Base-by-base conservation (phyloP, 2,329 filamentous ascomycete genomes). In the Talaromyces pinophilus region DNA sequence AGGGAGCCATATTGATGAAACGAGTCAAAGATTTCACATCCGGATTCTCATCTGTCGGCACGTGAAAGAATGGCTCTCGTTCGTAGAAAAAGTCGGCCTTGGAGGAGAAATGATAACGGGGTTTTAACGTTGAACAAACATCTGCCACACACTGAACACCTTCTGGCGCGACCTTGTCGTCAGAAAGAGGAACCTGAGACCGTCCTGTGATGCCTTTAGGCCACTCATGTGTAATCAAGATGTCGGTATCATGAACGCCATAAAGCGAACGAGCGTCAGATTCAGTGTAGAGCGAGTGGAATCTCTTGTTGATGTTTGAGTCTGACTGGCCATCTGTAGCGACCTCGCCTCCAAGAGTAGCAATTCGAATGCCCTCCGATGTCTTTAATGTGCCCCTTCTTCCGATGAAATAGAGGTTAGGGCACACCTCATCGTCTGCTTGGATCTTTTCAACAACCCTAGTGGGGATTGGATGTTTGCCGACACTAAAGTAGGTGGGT, bases 401-500 rank as follows among this genome's bases (percentile, higher is more conserved):
- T 66, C 92, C 93, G 0, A 99, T 86, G 73, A 90, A 96, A 78
- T 92, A 92, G 11, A 99, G 86, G 75, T 99, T 98, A n/a, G 90
- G 85, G 76, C 93, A 97, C 19, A 99, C 85, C 72, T 90, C 87
- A 69, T 85, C 89, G 69, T 90, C 87, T 40, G 86, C 85, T 74
- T 92, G 86, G 62, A 98, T 85, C 75, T 88, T 93, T 73, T 91
- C 86, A 22, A 90, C 82, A 25, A 97, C 86, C 35, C 82, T 80
- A 2, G 83, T 78, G 0, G 95, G 95, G 5, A 99, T 83, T n/a
- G 89, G 81, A 57, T 84, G 84, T 44, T 83, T 88, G 71, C 92
- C 93, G 67, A 97, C 84, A 2, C 92, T 92, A 76, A 98, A 99
- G 80, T 99, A 99, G 8, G 91, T 96, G 1, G 93, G 89, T 0